Conservation (phyloP, 2,329 filamentous ascomycete species). For the Pseudogymnoascus pannorum region DNA sequence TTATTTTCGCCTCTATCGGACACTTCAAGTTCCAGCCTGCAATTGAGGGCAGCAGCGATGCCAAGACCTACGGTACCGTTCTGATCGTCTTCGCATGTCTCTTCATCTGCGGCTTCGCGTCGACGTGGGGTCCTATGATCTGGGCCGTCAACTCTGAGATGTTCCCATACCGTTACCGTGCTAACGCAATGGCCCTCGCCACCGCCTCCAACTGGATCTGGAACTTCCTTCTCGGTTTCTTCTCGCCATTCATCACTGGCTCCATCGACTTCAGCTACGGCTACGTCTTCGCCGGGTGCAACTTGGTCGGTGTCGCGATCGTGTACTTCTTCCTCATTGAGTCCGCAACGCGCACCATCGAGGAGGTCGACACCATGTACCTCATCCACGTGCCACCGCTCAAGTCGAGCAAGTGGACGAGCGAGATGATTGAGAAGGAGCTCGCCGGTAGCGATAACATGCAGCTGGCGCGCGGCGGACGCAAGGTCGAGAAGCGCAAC, state of each 20-base stretch:
- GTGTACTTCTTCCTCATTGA: constrained; percentile 77
- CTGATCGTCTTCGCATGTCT: constrained; percentile 69
- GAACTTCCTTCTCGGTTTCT: constrained; percentile 71
- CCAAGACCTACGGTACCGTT: constrained; percentile 46
- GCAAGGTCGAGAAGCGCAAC: constrained; percentile 8
- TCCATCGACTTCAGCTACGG: constrained; percentile 67
- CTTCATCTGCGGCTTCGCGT: constrained; percentile 66
- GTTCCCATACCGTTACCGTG: constrained; percentile 55
- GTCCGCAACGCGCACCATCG: constrained; percentile 34
- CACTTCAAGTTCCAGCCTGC: constrained; percentile 48
- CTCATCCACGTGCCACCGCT: constrained; percentile 32
- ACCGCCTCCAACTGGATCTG: constrained; percentile 60
- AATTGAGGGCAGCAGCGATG: constrained; percentile 31
- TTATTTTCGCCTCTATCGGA: constrained; percentile 48
- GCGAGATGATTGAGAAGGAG: constrained; percentile 8
- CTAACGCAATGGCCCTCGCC: constrained; percentile 52
- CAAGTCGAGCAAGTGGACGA: constrained; percentile 27
- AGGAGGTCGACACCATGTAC: constrained; percentile 23
- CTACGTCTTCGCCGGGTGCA: constrained; percentile 69
- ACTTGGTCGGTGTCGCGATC: constrained; percentile 53
- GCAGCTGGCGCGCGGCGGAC: neutral
- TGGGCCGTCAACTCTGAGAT: constrained; percentile 64
- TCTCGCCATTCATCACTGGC: constrained; percentile 69
- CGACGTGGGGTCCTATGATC: constrained; percentile 62
- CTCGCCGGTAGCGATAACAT: neutral